These are phyloP conservation scores for Trichoderma gamsii DNA, from an alignment of 495 filamentous ascomycete genomes.

Conservation along the genomic window DNA sequence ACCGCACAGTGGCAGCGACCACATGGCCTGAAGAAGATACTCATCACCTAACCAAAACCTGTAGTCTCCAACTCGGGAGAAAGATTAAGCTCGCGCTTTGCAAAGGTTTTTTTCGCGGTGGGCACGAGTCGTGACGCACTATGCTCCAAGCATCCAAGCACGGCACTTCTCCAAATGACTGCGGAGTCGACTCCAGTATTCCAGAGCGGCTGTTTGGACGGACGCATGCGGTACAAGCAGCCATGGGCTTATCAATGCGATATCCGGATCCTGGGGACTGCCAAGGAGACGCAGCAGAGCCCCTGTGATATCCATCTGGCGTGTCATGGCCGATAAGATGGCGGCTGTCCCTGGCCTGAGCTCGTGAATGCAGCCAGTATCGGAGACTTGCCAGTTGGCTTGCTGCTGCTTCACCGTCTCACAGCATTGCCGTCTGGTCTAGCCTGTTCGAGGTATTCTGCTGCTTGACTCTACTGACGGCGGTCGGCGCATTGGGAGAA, in stretches of 20 bases:
- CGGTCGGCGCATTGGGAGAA: no score
- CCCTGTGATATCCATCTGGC: not conserved
- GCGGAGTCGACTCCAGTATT: slow-evolving; percentile 13
- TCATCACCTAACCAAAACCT: slow-evolving; percentile 11
- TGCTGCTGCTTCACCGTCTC: no score
- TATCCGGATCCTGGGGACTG: not conserved
- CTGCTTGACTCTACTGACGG: not conserved
- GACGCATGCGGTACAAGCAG: no score
- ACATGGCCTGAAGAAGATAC: not conserved
- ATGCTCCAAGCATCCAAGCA: slow-evolving; percentile 9
- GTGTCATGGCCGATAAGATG: not conserved
- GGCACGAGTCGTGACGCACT: slow-evolving; percentile 1
- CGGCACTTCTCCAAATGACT: not conserved
- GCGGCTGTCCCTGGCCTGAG: not conserved
- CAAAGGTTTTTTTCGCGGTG: not conserved
- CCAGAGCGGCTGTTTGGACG: not conserved
- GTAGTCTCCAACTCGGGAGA: slow-evolving; percentile 2
- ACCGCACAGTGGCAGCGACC: not conserved
- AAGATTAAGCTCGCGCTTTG: slow-evolving; percentile 5
- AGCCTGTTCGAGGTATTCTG: no score
- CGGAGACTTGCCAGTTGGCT: not conserved
- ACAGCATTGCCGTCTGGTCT: no score
- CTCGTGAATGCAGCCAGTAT: not conserved
- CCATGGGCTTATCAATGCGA: not conserved
- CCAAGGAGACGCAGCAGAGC: not conserved